Percentiles rank a stretch among this genome's conserved stretches.
Conservation (phyloP, 2,329 filamentous ascomycete genomes). For the Penicillium sp. region DNA sequence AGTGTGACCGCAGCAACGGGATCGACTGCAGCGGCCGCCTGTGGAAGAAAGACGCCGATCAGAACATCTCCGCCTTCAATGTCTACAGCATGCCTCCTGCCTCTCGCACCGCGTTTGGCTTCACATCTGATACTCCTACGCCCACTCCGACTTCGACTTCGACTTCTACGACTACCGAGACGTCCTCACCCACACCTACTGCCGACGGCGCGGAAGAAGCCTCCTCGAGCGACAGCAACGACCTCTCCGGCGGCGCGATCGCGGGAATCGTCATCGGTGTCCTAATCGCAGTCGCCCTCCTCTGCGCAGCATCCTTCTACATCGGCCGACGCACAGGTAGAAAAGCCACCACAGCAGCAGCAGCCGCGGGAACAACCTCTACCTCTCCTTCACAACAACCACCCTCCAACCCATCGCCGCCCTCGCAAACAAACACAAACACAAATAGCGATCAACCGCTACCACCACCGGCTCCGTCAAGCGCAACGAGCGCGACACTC, state of each 20-base stretch:
- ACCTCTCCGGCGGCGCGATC: slow-evolving; percentile 15
- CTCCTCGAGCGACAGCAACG: not conserved
- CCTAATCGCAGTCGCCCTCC: slow-evolving; percentile 2
- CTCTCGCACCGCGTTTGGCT: slow-evolving; percentile 5
- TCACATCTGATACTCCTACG: slow-evolving; percentile 9
- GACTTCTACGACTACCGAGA: not conserved
- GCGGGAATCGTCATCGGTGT: slow-evolving; percentile 16
- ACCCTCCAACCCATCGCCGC: not conserved
- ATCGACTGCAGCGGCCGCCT: slow-evolving; percentile 15
- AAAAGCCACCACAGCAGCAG: not conserved
- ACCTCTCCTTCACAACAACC: not conserved
- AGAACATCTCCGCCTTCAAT: slow-evolving; percentile 20
- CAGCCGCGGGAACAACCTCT: not conserved
- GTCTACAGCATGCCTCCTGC: slow-evolving; percentile 21
- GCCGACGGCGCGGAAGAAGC: not conserved
- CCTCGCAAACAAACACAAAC: not conserved
- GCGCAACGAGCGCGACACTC: not conserved
- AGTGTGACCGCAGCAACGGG: slow-evolving; percentile 15
- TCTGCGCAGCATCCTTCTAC: slow-evolving; percentile 13
- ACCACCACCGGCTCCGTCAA: not conserved
- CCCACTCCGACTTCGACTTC: slow-evolving; percentile 2
- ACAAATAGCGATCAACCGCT: not conserved
- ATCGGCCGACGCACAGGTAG: slow-evolving; percentile 13
- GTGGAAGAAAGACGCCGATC: slow-evolving; percentile 15
- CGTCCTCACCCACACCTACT: not conserved